Percentiles rank a stretch among this genome's conserved stretches.
Conservation (phyloP, 2,329 filamentous ascomycete species). For the Neocucurbitaria cava region DNA sequence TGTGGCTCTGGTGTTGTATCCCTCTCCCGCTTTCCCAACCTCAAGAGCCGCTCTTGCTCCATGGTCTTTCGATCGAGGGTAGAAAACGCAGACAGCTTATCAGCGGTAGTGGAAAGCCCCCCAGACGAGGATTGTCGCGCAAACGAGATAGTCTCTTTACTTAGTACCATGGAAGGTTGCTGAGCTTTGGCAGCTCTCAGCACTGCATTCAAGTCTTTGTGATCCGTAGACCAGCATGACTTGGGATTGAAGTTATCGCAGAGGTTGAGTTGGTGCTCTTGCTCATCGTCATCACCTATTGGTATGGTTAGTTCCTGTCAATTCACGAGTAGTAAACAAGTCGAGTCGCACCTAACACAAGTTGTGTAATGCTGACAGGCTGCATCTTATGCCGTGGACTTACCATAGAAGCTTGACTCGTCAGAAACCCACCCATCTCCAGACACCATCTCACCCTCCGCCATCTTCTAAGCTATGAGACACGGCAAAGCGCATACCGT, state of each 20-base stretch:
- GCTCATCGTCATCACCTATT: conserved; percentile 39
- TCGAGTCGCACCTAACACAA: neutral
- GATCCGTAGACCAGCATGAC: conserved; percentile 26
- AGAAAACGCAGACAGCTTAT: conserved; percentile 8
- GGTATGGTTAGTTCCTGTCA: conserved; percentile 1
- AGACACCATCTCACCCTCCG: conserved; percentile 33
- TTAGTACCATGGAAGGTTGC: neutral
- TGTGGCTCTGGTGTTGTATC: conserved; percentile 9
- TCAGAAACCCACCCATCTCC: conserved; percentile 49
- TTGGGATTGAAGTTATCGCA: conserved; percentile 22
- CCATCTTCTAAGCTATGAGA: conserved; percentile 21
- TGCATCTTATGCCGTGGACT: conserved; percentile 1
- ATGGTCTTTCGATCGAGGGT: conserved; percentile 16
- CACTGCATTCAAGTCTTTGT: conserved; percentile 34
- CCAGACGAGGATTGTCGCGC: conserved; percentile 1
- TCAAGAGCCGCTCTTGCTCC: conserved; percentile 19
- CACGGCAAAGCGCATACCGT: conserved; percentile 9
- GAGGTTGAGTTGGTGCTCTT: conserved; percentile 26
- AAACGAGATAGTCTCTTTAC: neutral
- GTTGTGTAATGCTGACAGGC: neutral
- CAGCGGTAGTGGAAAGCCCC: conserved; percentile 1
- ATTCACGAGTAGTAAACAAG: neutral
- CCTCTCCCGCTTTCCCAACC: conserved; percentile 17
- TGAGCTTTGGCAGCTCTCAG: conserved; percentile 13
- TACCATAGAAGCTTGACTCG: conserved; percentile 57